These are phyloP conservation scores for Chytridium lagenaria DNA, from an alignment of 371 early-diverging fungal species.

Conservation along the genomic window DNA sequence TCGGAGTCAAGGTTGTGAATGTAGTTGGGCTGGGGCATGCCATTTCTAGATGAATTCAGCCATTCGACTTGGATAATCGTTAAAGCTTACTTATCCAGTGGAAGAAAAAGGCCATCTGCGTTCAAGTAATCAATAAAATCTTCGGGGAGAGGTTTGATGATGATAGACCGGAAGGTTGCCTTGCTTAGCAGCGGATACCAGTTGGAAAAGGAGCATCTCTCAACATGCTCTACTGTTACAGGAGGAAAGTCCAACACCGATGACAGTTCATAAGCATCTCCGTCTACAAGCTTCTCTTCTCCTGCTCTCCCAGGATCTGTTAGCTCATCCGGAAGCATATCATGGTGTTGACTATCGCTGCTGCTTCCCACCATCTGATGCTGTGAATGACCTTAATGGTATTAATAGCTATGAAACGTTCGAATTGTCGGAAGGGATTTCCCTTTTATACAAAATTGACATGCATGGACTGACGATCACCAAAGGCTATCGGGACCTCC, in stretches of 20 bases:
- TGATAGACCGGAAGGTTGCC: conserved; percentile 37
- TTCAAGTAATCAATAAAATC: conserved; percentile 82
- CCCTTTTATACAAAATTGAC: too few species aligned
- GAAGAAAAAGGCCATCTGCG: conserved; percentile 84
- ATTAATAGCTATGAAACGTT: too few species aligned
- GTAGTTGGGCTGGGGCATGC: conserved; percentile 41
- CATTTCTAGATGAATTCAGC: conserved; percentile 15
- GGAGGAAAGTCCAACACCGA: too few species aligned
- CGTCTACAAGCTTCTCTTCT: too few species aligned
- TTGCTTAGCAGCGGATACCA: conserved; percentile 70
- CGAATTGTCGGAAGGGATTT: too few species aligned
- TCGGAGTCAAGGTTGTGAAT: conserved; percentile 12
- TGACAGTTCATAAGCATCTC: too few species aligned
- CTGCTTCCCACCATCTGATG: too few species aligned
- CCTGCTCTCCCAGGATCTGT: too few species aligned
- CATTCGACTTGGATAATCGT: not conserved
- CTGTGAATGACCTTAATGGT: too few species aligned
- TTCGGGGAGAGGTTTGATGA: conserved; percentile 66
- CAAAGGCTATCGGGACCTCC: not conserved
- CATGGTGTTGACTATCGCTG: too few species aligned
- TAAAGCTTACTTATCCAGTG: conserved; percentile 48
- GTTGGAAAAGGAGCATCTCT: conserved; percentile 72
- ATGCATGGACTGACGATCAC: too few species aligned
- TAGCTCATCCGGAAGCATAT: too few species aligned
- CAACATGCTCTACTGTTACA: conserved; percentile 61